Conservation (phyloP, 1,284 basidiomycete genomes). For the Ceratobasidium sp. region DNA sequence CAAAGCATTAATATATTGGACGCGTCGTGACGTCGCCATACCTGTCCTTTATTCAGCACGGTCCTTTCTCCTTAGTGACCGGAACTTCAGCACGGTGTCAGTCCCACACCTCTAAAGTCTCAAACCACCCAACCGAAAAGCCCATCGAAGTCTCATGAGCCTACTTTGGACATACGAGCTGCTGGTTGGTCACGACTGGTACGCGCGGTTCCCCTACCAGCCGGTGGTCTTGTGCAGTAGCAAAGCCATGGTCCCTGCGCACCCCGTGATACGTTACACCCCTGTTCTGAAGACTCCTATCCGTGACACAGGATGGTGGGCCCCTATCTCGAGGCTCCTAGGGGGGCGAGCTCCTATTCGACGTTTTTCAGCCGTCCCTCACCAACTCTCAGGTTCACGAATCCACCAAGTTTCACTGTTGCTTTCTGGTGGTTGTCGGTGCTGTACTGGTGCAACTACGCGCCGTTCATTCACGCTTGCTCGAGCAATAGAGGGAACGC, state of each 20-base stretch:
- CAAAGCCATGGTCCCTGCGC: background rate
- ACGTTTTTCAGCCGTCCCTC: background rate
- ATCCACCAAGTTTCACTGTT: background rate
- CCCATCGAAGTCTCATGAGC: background rate
- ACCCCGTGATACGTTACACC: slow-evolving; percentile 2
- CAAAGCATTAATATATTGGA: background rate
- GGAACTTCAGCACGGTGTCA: background rate
- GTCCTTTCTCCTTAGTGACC: background rate
- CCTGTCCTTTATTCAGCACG: background rate
- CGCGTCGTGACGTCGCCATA: too few species aligned
- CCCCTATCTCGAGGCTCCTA: background rate
- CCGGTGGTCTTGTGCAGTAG: slow-evolving; percentile 3
- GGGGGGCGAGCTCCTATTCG: background rate
- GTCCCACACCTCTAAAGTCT: background rate
- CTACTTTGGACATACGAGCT: background rate
- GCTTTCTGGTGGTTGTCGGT: background rate
- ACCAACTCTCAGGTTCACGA: background rate
- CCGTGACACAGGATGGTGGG: background rate
- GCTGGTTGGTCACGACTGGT: background rate
- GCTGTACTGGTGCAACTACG: background rate
- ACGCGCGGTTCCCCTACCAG: slow-evolving; percentile 2
- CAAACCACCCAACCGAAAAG: background rate
- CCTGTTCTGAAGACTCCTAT: background rate
- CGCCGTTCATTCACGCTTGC: background rate
- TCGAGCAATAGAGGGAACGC: background rate